phyloP scores from a whole-genome alignment of 2,329 filamentous ascomycete species.

The Aspergillus novoparasiticus region DNA sequence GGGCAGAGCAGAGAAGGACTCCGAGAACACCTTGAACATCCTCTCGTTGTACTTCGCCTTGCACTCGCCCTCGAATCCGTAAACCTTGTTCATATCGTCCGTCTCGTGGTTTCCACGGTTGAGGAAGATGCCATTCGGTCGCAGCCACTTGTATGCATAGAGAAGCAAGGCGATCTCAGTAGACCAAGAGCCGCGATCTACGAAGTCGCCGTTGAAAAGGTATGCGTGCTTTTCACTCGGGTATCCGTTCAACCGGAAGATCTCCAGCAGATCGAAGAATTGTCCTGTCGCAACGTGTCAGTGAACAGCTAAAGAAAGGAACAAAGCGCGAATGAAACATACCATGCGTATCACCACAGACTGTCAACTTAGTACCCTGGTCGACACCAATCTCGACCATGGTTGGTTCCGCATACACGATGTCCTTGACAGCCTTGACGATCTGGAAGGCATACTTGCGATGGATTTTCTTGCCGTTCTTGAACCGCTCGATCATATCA shows the following conservation, averaged over 20 bases:
- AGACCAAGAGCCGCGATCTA: conserved; percentile 96
- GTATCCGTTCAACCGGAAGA: conserved; percentile 87
- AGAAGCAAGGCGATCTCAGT: conserved; percentile 92
- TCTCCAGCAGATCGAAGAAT: conserved; percentile 95
- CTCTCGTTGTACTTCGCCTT: conserved; percentile 97
- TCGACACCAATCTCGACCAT: conserved; percentile 93
- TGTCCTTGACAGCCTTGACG: conserved; percentile 81
- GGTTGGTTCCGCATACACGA: conserved; percentile 89
- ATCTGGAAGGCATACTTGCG: conserved; percentile 98
- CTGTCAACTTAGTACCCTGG: conserved; percentile 77
- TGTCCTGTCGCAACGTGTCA: conserved; percentile 63
- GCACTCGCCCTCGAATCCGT: conserved; percentile 98
- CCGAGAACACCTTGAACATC: conserved; percentile 95
- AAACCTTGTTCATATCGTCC: conserved; percentile 98
- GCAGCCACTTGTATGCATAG: conserved; percentile 96
- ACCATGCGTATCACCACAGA: conserved; percentile 98
- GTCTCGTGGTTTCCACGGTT: conserved; percentile 99
- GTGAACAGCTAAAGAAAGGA: not conserved
- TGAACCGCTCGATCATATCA: conserved; percentile 96
- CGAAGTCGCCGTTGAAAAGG: conserved; percentile 98
- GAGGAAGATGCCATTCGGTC: conserved; percentile 84
- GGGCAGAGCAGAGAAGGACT: conserved; percentile 93
- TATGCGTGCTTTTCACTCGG: conserved; percentile 88
- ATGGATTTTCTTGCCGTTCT: conserved; percentile 91
- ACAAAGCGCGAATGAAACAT: conserved; percentile 21